Base-by-base conservation (phyloP, 176 grass and related monocot species). In the Dactylis glomerata region DNA sequence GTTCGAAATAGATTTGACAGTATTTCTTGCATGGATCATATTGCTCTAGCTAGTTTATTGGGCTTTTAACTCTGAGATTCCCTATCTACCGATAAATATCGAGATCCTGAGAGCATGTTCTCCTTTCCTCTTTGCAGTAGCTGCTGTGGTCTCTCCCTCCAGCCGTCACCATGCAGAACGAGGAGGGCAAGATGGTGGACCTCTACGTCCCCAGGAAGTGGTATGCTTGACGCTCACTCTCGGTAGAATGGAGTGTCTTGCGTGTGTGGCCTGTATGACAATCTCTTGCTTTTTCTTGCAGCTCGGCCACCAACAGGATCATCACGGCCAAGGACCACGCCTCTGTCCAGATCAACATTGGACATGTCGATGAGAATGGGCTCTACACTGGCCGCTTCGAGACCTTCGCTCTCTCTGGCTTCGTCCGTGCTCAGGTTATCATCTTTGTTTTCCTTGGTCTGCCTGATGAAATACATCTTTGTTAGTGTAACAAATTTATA, bases 331-430 rank as follows among this genome's bases (percentile, higher is more conserved):
- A 90, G 86, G 93, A 95, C 47, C 93, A 95, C 16, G 93, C 93
- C 19, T 95, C 93, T 45, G 93, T 95, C 58, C 93, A 95, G 83
- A 86, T 95, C 83, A 95, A 93, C 76, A 78, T 95, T 40, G 93
- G 93, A 4, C 93, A 95, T 20, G 7, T 95, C 19, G 93, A 95
- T 77, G 86, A 92, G 81, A 95, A 92, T 57, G 93, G 93, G 3
- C 37, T 95, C 54, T 95, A 92, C 1, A 85, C 87, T 47, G 93
- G 93, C 26, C 86, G 59, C 50, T 92, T 89, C 70, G 85, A 88
- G 83, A 95, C 88, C 14, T 95, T 87, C 70, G 88, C 93, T 68
- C 93, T 95, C 76, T 92, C 85, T 84, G 93, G 93, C 10, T 95
- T 90, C 40, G 80, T 95, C 76, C 93, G 93, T 84, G 83, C 93